Percentiles rank a stretch among this genome's conserved stretches.
Evolutionary conservation across 495 filamentous ascomycete species (phyloP).

Genomic region (Xylaria curta): DNA sequence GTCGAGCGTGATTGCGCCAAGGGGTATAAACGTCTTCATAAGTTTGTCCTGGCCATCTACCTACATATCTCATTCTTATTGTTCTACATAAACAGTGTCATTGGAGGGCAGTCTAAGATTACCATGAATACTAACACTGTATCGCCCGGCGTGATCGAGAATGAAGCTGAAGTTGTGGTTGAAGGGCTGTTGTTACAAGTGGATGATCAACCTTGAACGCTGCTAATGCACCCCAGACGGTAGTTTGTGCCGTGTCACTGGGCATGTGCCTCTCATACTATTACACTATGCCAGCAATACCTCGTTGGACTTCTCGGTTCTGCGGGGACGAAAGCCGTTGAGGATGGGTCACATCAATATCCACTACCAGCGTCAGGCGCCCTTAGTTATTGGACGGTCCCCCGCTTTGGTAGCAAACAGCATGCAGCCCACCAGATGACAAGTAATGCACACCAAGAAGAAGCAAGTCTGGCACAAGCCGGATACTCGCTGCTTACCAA

Average conservation of each 20-base stretch:
- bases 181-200: background rate
- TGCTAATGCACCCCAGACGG: conserved; percentile 19
- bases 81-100: background rate
- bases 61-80: background rate
- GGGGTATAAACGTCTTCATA: background rate
- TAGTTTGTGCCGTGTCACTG: background rate
- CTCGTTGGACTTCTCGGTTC: conserved; percentile 21
- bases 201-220: background rate
- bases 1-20: background rate
- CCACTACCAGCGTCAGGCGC: background rate
- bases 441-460: background rate
- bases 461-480: background rate
- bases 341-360: conserved; percentile 6
- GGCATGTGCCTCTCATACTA: background rate
- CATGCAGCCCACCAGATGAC: conserved; percentile 19
- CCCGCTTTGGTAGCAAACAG: background rate
- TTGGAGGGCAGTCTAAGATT: background rate
- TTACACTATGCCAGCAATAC: background rate
- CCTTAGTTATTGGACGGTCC: background rate
- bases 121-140: background rate
- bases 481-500: background rate
- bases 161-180: background rate
- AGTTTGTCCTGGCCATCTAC: background rate
- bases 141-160: background rate
- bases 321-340: conserved; percentile 27